These are phyloP conservation scores for Kwoniella botswanensis DNA, from an alignment of 768 basidiomycete species.

Conservation along the genomic window DNA sequence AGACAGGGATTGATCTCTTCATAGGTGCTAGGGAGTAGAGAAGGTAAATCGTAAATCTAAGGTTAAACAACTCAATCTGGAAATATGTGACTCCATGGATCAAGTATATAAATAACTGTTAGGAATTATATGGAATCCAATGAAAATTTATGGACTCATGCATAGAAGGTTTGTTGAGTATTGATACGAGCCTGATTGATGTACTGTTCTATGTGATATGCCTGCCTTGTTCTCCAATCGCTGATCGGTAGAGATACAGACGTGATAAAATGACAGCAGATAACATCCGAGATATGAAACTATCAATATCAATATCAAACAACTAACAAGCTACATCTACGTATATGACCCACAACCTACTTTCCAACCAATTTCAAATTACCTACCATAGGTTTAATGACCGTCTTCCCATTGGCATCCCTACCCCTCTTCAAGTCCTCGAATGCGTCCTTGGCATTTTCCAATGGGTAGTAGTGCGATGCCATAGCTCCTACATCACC, in stretches of 20 bases:
- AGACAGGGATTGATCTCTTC: slow-evolving; percentile 42
- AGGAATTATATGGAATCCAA: too few relatives aligned
- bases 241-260: neutral
- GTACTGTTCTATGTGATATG: neutral
- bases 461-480: slow-evolving; percentile 63
- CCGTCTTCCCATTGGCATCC: slow-evolving; percentile 78
- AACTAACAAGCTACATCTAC: neutral
- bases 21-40: neutral
- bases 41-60: too few relatives aligned
- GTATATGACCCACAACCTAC: neutral
- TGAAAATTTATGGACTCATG: neutral
- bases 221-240: neutral
- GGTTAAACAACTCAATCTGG: too few relatives aligned
- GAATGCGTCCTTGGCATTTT: slow-evolving; percentile 74
- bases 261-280: neutral
- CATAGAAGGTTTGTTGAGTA: neutral
- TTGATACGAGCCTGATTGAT: neutral
- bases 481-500: slow-evolving; percentile 73
- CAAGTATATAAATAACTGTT: too few relatives aligned
- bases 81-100: too few relatives aligned
- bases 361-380: slow-evolving; percentile 32
- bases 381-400: slow-evolving; percentile 84
- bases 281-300: neutral
- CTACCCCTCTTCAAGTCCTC: slow-evolving; percentile 76
- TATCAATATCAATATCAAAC: neutral